Evolutionary conservation across 202 grass and related monocot species (phyloP).

Genomic region (Alloteropsis angusta): DNA sequence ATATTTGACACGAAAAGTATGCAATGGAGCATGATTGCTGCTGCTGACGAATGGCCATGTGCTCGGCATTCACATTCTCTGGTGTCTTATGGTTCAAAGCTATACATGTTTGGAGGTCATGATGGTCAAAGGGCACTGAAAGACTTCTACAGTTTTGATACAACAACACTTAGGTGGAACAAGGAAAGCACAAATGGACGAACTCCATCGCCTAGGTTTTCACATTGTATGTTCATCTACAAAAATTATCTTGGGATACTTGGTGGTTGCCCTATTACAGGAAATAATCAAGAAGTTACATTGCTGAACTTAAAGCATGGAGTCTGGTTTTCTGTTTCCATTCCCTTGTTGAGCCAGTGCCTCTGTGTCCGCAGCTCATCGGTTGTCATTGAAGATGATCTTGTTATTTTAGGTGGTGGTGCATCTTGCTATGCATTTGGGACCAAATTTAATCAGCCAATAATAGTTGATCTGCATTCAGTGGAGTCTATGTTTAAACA

Average conservation of each 20-base stretch:
- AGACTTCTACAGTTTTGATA: constrained; percentile 75
- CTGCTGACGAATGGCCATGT: constrained; percentile 52
- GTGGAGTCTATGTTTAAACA: constrained; percentile 37
- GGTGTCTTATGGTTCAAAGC: constrained; percentile 42
- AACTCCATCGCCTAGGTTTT: constrained; percentile 79
- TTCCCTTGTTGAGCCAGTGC: constrained; percentile 50
- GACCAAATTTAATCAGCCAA: constrained; percentile 74
- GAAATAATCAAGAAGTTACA: constrained; percentile 58
- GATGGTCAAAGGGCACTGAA: constrained; percentile 69
- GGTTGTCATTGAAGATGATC: constrained; percentile 58
- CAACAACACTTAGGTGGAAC: constrained; percentile 55
- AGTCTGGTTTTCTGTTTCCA: constrained; percentile 52
- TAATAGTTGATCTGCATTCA: constrained; percentile 66
- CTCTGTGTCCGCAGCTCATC: constrained; percentile 80
- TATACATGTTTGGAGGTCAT: constrained; percentile 88
- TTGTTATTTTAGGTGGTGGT: constrained; percentile 79
- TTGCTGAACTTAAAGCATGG: constrained; percentile 51
- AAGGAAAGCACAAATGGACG: constrained; percentile 47
- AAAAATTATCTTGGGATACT: constrained; percentile 74
- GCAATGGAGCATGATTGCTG: constrained; percentile 49
- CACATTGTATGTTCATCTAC: constrained; percentile 86
- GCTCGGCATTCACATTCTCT: constrained; percentile 90
- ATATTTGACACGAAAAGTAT: constrained; percentile 64
- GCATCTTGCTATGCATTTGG: constrained; percentile 98
- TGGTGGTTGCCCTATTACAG: constrained; percentile 73